A percentile compares a stretch with the other conserved stretches of the same genome.
These are phyloP conservation scores for Ophiostoma ips DNA, from an alignment of 2,329 filamentous ascomycete genomes.

Conservation along the genomic window DNA sequence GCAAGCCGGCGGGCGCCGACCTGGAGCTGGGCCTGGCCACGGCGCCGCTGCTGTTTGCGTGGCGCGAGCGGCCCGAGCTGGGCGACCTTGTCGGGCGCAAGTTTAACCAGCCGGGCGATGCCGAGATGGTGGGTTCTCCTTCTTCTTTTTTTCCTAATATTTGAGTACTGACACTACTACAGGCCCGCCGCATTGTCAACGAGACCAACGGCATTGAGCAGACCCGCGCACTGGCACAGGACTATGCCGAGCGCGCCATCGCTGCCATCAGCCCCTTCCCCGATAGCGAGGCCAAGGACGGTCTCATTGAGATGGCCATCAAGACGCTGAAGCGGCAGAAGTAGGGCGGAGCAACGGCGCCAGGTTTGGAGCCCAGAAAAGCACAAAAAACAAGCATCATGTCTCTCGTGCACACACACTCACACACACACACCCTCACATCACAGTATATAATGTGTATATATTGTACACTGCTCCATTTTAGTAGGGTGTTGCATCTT, in stretches of 20 bases:
- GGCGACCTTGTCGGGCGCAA: slow-evolving; percentile 84
- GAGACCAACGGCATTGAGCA: slow-evolving; percentile 81
- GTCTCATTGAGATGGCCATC: slow-evolving; percentile 82
- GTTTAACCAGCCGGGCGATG: slow-evolving; percentile 73
- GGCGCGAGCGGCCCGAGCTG: slow-evolving; percentile 76
- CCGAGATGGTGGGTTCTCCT: slow-evolving; percentile 52
- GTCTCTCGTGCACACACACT: too few relatives aligned
- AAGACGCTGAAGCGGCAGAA: slow-evolving; percentile 85
- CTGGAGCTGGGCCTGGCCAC: slow-evolving; percentile 87
- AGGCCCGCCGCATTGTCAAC: slow-evolving; percentile 80
- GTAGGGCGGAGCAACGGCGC: slow-evolving; percentile 24
- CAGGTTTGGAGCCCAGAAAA: background rate
- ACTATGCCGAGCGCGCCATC: slow-evolving; percentile 81
- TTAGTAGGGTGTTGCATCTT: too few relatives aligned
- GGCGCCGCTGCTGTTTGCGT: slow-evolving; percentile 86
- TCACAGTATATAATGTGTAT: too few relatives aligned
- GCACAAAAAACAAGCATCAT: background rate
- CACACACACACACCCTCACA: too few relatives aligned
- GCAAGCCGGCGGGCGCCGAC: slow-evolving; percentile 91
- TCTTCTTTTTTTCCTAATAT: background rate
- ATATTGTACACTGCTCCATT: too few relatives aligned
- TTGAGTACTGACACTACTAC: slow-evolving; percentile 9
- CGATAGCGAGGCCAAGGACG: slow-evolving; percentile 86
- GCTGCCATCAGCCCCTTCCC: slow-evolving; percentile 74
- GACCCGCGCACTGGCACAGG: slow-evolving; percentile 76